Evolutionary conservation across 1,139 yeast genomes (phyloP), one percentile per base, ranked within the genome.

Genomic region (Nakaseomyces glabratus): DNA sequence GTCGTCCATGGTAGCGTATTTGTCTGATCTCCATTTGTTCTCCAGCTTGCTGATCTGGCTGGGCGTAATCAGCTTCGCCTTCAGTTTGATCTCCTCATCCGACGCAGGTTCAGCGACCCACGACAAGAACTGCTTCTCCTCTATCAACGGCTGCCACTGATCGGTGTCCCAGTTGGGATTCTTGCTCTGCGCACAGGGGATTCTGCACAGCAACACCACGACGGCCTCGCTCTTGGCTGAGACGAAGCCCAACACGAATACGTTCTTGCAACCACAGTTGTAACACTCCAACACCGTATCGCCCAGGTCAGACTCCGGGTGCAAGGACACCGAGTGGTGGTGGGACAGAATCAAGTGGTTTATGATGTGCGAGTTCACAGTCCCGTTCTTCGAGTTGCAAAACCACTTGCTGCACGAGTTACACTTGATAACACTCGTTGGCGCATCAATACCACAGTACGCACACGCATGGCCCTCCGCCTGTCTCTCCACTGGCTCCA

Each of bases 121-220:
- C 1, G 84, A 65, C 39, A 86, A 63, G 45, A 88, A 73, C 43
- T 75, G 77, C 25, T 93, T 67, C 45, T 84, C 81, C 43, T 81
- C 93, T 39, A 88, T 82, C 39, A 88, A 62, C 0, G 95, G 73
- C 50, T 80, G 86, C 97, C 97, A 88, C 43, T 81, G 82, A 24
- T 69, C 71, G 1, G 93, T 78, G 51, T 85, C 95, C 96, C 96
- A 88, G 48, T 78, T 76, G 8, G 67, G 58, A 51, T 82, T 82
- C 44, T 76, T 76, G 3, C 73, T 63, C 50, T 77, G 85, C 1
- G 95, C 85, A 59, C 96, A 88, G 0, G 96, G 96, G 39, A 84
- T 67, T 38, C 97, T 73, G 61, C 96, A 88, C 33, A 88, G 62
- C 28, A 86, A 70, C 7, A 88, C 95, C 45, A 88, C 90, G 31